Evolutionary conservation across 2,329 filamentous ascomycete species (phyloP).

Genomic region (Akanthomyces uredinophilus): DNA sequence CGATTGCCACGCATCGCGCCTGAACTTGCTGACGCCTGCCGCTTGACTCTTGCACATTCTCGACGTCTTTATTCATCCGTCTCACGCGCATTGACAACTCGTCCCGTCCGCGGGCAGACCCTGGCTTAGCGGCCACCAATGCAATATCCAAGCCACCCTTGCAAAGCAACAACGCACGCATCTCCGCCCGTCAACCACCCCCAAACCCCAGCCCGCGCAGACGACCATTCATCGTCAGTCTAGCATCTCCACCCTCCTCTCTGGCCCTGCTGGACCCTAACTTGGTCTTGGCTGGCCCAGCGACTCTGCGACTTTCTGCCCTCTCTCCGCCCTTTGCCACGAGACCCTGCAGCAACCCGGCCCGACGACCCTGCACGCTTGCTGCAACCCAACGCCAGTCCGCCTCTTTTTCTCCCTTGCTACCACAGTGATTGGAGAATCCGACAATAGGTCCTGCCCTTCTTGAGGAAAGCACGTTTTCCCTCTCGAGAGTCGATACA

Average conservation of each 20-base stretch:
- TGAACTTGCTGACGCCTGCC: neutral
- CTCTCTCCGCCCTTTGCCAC: neutral
- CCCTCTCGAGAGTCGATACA: neutral
- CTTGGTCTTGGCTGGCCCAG: neutral
- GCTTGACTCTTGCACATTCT: neutral
- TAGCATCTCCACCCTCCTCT: neutral
- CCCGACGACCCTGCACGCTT: slow-evolving; percentile 7
- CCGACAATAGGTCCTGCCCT: neutral
- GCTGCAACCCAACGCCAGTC: neutral
- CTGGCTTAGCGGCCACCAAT: neutral
- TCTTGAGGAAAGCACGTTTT: neutral
- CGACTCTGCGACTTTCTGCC: neutral
- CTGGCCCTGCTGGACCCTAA: neutral
- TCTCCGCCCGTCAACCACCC: neutral
- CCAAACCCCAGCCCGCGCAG: neutral
- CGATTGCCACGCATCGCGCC: neutral
- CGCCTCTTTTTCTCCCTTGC: neutral
- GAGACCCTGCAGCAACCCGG: neutral
- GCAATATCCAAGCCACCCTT: neutral
- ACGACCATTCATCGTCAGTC: neutral
- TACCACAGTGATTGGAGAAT: neutral
- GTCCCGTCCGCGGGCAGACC: neutral
- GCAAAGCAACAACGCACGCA: neutral
- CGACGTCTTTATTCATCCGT: neutral
- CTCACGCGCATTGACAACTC: neutral